Conservation (phyloP, 2,329 filamentous ascomycete species). For the Diaporthe sp. region DNA sequence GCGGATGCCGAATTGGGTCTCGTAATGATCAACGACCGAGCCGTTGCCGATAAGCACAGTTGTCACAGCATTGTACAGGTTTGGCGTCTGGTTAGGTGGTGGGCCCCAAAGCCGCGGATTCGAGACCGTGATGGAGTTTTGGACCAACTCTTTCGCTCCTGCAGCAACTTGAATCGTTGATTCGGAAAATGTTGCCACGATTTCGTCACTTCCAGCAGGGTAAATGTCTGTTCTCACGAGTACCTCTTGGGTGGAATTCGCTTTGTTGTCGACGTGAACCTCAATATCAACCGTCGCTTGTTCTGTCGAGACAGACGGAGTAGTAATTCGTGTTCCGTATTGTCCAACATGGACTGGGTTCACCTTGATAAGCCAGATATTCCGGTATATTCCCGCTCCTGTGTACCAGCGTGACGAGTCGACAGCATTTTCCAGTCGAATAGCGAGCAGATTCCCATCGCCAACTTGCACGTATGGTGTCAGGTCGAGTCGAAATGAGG, state of each 20-base stretch:
- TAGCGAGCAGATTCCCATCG: slow-evolving; percentile 58
- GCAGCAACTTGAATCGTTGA: slow-evolving; percentile 48
- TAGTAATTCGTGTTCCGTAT: slow-evolving; percentile 63
- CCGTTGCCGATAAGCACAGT: slow-evolving; percentile 47
- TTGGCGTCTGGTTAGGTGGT: slow-evolving; percentile 58
- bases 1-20: slow-evolving; percentile 65
- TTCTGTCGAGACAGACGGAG: slow-evolving; percentile 57
- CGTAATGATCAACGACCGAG: slow-evolving; percentile 57
- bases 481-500: slow-evolving; percentile 64
- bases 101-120: slow-evolving; percentile 65
- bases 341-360: slow-evolving; percentile 61
- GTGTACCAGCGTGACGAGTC: slow-evolving; percentile 68
- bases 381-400: slow-evolving; percentile 66
- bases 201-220: slow-evolving; percentile 45
- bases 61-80: slow-evolving; percentile 63
- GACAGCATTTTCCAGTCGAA: slow-evolving; percentile 63
- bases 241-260: slow-evolving; percentile 49
- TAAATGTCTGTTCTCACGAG: slow-evolving; percentile 57
- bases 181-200: slow-evolving; percentile 52
- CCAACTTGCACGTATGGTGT: slow-evolving; percentile 56
- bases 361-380: slow-evolving; percentile 66
- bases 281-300: slow-evolving; percentile 60
- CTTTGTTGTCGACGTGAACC: slow-evolving; percentile 62
- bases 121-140: slow-evolving; percentile 50
- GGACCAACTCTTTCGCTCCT: slow-evolving; percentile 51